phyloP scores from a whole-genome alignment of 331 rosid species.

The Cydonia oblonga region DNA sequence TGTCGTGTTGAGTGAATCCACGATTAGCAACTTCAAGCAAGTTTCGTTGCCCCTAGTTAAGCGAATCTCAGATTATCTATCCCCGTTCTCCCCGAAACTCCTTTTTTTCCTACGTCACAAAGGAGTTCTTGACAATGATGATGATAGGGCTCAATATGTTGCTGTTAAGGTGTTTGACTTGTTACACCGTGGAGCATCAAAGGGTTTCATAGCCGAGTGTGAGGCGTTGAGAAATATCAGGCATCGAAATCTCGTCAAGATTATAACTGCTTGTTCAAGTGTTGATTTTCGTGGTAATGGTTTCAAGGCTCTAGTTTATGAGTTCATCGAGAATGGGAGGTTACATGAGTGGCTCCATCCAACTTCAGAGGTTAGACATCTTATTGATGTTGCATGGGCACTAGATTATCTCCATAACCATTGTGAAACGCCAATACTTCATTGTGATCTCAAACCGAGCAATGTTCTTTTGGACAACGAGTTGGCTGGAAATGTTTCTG shows the following conservation, averaged over 20 bases:
- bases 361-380: neutral
- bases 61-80: too few species aligned
- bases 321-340: neutral
- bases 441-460: neutral
- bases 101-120: too few species aligned
- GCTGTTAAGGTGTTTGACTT: neutral
- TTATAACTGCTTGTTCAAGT: neutral
- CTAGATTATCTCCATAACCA: neutral
- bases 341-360: neutral
- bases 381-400: neutral
- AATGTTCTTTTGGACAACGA: neutral
- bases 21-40: too few species aligned
- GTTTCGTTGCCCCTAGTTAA: too few species aligned
- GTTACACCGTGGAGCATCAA: neutral
- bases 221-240: neutral
- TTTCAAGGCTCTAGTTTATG: neutral
- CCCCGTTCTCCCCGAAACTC: too few species aligned
- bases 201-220: neutral
- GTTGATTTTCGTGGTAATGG: neutral
- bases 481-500: neutral
- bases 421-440: neutral
- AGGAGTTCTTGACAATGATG: too few species aligned
- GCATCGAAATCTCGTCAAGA: neutral
- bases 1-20: too few species aligned
- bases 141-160: neutral